Conservation (phyloP, 1,284 basidiomycete species). For the Sporisorium reilianum region DNA sequence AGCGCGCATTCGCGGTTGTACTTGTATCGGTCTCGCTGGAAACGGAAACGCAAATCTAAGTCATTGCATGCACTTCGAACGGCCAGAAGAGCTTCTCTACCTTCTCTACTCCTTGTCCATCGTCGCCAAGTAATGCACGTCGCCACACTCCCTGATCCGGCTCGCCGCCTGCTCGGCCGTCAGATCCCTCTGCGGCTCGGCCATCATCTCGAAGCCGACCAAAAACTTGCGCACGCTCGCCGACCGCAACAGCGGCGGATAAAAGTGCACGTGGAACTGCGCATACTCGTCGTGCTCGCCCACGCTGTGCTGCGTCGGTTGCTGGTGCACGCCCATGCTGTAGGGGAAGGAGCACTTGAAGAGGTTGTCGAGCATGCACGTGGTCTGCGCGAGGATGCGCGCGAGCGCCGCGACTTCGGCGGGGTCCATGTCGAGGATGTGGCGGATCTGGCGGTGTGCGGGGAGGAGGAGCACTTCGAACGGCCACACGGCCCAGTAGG, state of each 20-base stretch:
- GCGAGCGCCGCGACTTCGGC: constrained; percentile 54
- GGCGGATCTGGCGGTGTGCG: constrained; percentile 53
- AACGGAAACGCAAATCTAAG: background rate
- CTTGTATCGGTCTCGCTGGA: background rate
- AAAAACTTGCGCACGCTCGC: constrained; percentile 89
- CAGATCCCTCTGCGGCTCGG: constrained; percentile 88
- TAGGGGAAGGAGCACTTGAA: constrained; percentile 85
- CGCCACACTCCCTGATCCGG: constrained; percentile 73
- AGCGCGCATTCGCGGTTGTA: background rate
- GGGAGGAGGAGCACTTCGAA: constrained; percentile 79
- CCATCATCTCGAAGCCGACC: constrained; percentile 93
- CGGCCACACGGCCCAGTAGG: constrained; percentile 97
- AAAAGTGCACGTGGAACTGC: constrained; percentile 90
- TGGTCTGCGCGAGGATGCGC: constrained; percentile 71
- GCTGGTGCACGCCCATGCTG: constrained; percentile 84
- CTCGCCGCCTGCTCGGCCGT: constrained; percentile 89
- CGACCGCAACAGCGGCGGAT: constrained; percentile 85
- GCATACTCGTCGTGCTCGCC: constrained; percentile 72
- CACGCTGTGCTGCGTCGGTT: constrained; percentile 77
- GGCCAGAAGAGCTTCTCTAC: too few relatives aligned
- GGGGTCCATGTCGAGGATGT: constrained; percentile 52
- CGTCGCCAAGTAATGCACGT: constrained; percentile 53
- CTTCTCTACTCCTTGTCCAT: constrained; percentile 19
- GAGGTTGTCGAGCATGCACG: constrained; percentile 65
- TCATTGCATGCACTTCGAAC: too few relatives aligned